Evolutionary conservation across 2,329 filamentous ascomycete genomes (phyloP).

Genomic region (Talaromyces sp.): DNA sequence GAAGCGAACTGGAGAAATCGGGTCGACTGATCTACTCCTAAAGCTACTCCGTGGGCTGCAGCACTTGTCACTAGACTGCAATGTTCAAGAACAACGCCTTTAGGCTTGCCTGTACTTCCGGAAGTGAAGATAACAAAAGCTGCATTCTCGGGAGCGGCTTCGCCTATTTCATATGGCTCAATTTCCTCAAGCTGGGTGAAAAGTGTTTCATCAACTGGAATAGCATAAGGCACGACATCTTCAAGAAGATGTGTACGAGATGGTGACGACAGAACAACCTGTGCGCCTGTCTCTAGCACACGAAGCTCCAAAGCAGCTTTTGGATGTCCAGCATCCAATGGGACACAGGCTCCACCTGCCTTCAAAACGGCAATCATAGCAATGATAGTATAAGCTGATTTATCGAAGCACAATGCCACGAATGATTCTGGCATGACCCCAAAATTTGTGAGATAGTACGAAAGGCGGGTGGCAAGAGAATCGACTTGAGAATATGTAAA

Average conservation of each 20-base stretch:
- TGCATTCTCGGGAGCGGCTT: conserved; percentile 26
- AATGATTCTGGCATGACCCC: conserved; percentile 29
- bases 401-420: conserved; percentile 28
- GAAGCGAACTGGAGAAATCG: conserved; percentile 59
- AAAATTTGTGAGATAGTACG: conserved; percentile 29
- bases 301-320: conserved; percentile 14
- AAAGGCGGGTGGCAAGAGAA: conserved; percentile 31
- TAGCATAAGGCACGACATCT: conserved; percentile 40
- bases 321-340: conserved; percentile 16
- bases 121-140: conserved; percentile 62
- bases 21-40: conserved; percentile 51
- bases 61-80: conserved; percentile 53
- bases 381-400: conserved; percentile 20
- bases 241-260: conserved; percentile 36
- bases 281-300: conserved; percentile 15
- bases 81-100: conserved; percentile 63
- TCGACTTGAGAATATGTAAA: conserved; percentile 35
- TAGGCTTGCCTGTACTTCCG: conserved; percentile 51
- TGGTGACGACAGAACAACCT: conserved; percentile 16
- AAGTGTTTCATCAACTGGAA: conserved; percentile 26
- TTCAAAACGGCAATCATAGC: conserved; percentile 22
- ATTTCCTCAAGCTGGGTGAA: conserved; percentile 18
- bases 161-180: conserved; percentile 13
- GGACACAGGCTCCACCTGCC: conserved; percentile 21
- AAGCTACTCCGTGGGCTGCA: conserved; percentile 36